Percentiles rank a stretch among this genome's conserved stretches.
Conservation (phyloP, 1,284 basidiomycete species). For the Schizophyllum commune region DNA sequence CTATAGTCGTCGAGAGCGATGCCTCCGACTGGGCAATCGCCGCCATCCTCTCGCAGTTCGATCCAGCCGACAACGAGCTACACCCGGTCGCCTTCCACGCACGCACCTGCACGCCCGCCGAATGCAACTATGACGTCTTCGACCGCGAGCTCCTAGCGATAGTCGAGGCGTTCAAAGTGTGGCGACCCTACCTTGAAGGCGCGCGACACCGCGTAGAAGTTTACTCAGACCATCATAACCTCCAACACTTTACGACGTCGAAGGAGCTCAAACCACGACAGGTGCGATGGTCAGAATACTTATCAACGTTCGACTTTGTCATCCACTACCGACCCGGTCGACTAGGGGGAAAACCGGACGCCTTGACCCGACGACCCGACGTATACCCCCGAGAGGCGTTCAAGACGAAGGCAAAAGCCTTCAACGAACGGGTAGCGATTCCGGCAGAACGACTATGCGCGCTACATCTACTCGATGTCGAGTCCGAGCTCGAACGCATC, state of each 20-base stretch:
- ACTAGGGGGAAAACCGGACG: conserved; percentile 18
- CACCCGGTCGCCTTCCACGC: conserved; percentile 27
- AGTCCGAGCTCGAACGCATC: conserved; percentile 4
- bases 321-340: no score
- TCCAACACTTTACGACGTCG: conserved; percentile 2
- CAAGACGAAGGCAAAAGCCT: no score
- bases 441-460: no score
- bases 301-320: no score
- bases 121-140: conserved; percentile 33
- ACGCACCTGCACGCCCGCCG: no score
- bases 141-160: conserved; percentile 33
- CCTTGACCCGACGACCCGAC: conserved; percentile 19
- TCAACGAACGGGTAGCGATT: no score
- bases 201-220: conserved; percentile 6
- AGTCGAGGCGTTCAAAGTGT: conserved; percentile 15
- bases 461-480: conserved; percentile 7
- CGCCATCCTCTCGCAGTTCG: conserved; percentile 13
- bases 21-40: no score
- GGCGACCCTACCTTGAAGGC: conserved; percentile 12
- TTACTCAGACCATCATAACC: conserved; percentile 18
- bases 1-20: conserved; percentile 20
- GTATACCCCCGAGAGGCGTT: conserved; percentile 14
- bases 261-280: conserved; percentile 3
- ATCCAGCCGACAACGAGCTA: conserved; percentile 11
- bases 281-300: no score